A percentile compares a stretch with the other conserved stretches of the same genome.
phyloP scores from a whole-genome alignment of 176 grass and related monocot species.

The Carex pumila region DNA sequence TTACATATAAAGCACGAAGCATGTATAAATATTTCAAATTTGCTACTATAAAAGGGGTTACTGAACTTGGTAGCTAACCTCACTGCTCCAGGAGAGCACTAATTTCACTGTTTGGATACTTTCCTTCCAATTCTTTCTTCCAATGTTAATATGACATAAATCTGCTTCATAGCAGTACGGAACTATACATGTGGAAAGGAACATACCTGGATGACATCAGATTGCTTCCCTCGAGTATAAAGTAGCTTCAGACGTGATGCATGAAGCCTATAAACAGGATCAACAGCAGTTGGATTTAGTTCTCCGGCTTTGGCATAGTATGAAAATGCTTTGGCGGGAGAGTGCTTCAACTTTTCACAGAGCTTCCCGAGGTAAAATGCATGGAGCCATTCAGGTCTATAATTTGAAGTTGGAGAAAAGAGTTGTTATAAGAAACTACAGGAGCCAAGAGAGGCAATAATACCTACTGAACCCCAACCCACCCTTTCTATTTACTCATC shows the following conservation, averaged over 20 bases:
- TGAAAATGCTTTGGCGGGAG: conserved; percentile 72
- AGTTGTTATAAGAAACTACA: neutral
- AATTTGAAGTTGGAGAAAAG: conserved; percentile 18
- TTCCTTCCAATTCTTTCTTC: neutral
- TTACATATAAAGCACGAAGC: neutral
- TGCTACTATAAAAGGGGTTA: neutral
- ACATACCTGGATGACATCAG: conserved; percentile 75
- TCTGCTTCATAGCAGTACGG: neutral
- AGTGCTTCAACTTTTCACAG: conserved; percentile 78
- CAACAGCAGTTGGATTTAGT: conserved; percentile 85
- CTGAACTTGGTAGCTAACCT: neutral
- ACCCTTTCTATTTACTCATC: neutral
- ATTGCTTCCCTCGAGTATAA: conserved; percentile 70
- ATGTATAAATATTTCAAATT: neutral
- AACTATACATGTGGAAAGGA: neutral
- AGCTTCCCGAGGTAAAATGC: conserved; percentile 97
- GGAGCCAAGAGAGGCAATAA: neutral
- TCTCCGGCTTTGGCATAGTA: conserved; percentile 71
- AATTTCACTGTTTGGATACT: neutral
- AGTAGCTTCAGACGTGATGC: conserved; percentile 92
- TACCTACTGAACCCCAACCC: neutral
- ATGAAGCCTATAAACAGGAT: conserved; percentile 94
- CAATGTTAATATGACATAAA: neutral
- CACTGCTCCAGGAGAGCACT: neutral
- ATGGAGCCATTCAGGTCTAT: conserved; percentile 82